Conservation (phyloP, 1,284 basidiomycete genomes). For the Athelia psychrophila region DNA sequence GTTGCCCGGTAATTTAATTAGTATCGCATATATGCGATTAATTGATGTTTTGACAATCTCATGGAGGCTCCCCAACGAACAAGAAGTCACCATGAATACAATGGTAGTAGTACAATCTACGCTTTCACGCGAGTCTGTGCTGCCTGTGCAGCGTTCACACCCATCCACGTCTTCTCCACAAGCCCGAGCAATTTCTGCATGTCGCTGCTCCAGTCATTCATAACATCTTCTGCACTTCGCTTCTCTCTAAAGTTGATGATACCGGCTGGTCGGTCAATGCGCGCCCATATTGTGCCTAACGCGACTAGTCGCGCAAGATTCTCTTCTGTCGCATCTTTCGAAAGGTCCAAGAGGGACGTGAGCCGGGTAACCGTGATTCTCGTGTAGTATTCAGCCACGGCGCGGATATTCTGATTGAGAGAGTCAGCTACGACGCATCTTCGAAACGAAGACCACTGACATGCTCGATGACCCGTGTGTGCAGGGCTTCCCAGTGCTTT, state of each 20-base stretch:
- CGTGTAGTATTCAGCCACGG: constrained; percentile 93
- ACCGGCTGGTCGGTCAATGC: constrained; percentile 90
- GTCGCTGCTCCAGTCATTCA: constrained; percentile 97
- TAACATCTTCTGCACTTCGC: constrained; percentile 80
- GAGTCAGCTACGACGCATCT: constrained; percentile 6
- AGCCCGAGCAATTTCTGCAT: constrained; percentile 85
- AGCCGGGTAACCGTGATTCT: constrained; percentile 86
- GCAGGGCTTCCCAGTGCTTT: constrained; percentile 93
- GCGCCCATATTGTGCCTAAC: constrained; percentile 89
- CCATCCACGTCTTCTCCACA: constrained; percentile 89
- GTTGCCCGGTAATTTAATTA: constrained; percentile 1
- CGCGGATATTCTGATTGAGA: constrained; percentile 83
- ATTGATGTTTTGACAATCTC: neutral
- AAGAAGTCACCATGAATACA: neutral
- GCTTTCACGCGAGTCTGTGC: constrained; percentile 68
- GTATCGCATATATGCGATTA: constrained; percentile 1
- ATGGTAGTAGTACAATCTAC: constrained; percentile 14
- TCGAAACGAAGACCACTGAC: constrained; percentile 45
- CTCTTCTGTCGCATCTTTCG: constrained; percentile 80
- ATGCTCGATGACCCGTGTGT: constrained; percentile 96
- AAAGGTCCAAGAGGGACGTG: constrained; percentile 86
- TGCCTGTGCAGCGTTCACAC: constrained; percentile 82
- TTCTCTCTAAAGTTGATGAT: constrained; percentile 85
- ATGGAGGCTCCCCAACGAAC: too few species aligned
- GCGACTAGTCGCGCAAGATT: constrained; percentile 89